Base-by-base conservation (phyloP, 371 early-diverging fungal genomes). In the Nematocida minor region DNA sequence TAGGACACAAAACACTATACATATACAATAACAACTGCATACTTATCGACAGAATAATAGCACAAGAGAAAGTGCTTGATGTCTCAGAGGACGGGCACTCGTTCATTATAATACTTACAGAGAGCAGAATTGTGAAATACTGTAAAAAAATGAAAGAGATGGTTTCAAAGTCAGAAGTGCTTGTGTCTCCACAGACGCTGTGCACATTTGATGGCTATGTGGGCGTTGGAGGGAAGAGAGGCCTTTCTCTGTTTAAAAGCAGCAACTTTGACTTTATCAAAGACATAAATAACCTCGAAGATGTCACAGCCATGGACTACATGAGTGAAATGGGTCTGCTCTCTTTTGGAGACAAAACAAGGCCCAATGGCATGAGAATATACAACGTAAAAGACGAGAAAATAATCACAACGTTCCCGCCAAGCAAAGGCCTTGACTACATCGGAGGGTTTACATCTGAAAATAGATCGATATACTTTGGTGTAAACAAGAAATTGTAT, bases 371-470 rank as follows among this genome's bases (percentile, higher is more conserved):
- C 32, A 34, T 74, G 11, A 16, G 77, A 64, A 40, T 64, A 25
- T 32, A 53, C 20, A 62, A 64, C 36, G 34, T 49, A 31, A 63
- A 55, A 31, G 47, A 68, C 22, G 9, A 51, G 18, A 41, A 74
- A 49, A 40, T 74, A 44, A 53, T 64, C 7, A 46, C 29, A 0
- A 74, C 32, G 14, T 64, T 74, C 54, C 77, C 57, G n/a, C 40
- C 31, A 1, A 38, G 41, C n/a, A 53, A 29, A 20, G 66, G 47
- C 27, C 40, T 53, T 11, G 27, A 22, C 49, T 25, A 44, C 14
- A 31, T 74, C 11, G 34, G 31, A 25, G 77, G 71, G n/a, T 64
- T 64, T 64, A 2, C 32, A 38, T 11, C 4, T 0, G 3, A 16
- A 29, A 36, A 18, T 2, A 20, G 36, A 44, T 20, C 7, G 32